Conservation (phyloP, 768 basidiomycete genomes). For the Boletus bicolor region DNA sequence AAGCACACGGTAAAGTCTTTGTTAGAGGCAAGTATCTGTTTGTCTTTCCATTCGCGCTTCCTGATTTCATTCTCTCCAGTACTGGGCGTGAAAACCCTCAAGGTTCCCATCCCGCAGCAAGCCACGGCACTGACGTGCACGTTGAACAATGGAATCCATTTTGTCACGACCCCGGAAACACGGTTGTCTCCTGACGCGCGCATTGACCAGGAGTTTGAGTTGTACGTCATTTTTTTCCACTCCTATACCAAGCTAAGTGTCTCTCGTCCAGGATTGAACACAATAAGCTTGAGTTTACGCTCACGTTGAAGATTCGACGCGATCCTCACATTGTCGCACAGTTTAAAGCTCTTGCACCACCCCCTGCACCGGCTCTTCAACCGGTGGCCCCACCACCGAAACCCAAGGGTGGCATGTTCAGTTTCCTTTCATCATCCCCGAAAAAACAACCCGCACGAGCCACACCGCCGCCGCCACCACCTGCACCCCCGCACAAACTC, state of each 20-base stretch:
- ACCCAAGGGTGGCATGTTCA: constrained; percentile 62
- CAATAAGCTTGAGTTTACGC: constrained; percentile 91
- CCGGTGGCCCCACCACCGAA: constrained; percentile 48
- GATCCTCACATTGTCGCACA: constrained; percentile 84
- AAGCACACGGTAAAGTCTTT: constrained; percentile 89
- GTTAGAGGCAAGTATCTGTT: constrained; percentile 64
- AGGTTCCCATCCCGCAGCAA: constrained; percentile 76
- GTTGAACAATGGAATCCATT: constrained; percentile 95
- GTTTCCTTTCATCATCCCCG: constrained; percentile 70
- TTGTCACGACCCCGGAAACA: constrained; percentile 84
- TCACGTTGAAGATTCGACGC: constrained; percentile 81
- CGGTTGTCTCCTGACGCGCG: constrained; percentile 54
- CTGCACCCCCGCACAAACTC: constrained; percentile 41
- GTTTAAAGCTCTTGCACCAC: constrained; percentile 59
- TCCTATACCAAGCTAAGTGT: neutral
- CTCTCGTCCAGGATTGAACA: constrained; percentile 69
- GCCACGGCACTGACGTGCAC: constrained; percentile 78
- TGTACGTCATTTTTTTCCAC: constrained; percentile 48
- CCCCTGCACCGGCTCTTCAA: constrained; percentile 42
- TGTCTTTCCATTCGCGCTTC: neutral
- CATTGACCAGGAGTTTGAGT: constrained; percentile 87
- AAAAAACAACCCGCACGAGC: constrained; percentile 62
- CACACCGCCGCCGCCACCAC: constrained; percentile 33
- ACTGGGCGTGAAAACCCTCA: constrained; percentile 66
- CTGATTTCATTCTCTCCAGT: constrained; percentile 44